These are phyloP conservation scores for Gonapodya prolifera DNA, from an alignment of 192 early-diverging fungal species.

Conservation along the genomic window DNA sequence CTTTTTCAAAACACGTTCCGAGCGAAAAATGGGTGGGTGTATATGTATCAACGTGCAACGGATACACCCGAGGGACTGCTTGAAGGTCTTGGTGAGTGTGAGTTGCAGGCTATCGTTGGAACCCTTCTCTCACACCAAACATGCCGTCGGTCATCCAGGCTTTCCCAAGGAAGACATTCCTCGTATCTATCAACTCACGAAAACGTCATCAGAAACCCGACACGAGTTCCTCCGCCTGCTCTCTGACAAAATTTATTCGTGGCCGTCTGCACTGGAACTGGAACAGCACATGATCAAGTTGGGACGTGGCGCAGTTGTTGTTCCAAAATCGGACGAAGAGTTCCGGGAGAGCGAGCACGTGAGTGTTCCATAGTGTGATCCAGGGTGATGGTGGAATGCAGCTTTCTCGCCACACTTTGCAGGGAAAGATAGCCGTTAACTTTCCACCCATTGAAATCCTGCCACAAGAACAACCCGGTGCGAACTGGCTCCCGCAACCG, in stretches of 20 bases:
- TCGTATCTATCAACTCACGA: background rate
- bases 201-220: background rate
- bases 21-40: background rate
- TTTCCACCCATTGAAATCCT: background rate
- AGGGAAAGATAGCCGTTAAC: background rate
- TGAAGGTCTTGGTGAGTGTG: background rate
- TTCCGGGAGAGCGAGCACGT: conserved; percentile 1
- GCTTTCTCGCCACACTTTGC: too few relatives aligned
- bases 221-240: background rate
- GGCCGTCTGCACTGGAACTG: background rate
- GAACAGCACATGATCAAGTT: conserved; percentile 2
- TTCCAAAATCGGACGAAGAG: background rate
- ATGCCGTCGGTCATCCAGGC: background rate
- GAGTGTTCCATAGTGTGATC: too few relatives aligned
- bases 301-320: background rate
- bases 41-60: background rate
- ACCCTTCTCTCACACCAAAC: background rate
- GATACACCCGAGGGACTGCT: conserved; percentile 3
- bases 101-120: background rate
- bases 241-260: background rate
- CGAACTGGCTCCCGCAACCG: background rate
- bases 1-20: background rate
- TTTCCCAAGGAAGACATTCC: conserved; percentile 2
- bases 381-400: too few relatives aligned
- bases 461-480: background rate